Conservation (phyloP, 2,329 filamentous ascomycete genomes). For the Calycina herbarum region DNA sequence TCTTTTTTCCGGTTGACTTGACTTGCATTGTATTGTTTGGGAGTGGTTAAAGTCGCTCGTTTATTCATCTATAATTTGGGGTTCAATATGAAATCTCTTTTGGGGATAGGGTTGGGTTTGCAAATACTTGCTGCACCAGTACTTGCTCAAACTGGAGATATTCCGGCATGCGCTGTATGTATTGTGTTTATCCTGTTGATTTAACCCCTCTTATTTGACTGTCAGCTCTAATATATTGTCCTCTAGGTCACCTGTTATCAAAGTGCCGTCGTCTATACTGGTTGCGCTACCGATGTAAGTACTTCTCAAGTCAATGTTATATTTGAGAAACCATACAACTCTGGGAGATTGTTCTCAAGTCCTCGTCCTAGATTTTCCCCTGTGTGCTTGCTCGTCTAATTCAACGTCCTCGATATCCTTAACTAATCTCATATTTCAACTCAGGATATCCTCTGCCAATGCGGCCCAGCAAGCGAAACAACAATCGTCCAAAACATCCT, state of each 20-base stretch:
- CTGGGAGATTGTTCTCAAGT: too few relatives aligned
- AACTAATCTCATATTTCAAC: neutral
- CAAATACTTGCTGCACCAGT: neutral
- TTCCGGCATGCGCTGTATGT: neutral
- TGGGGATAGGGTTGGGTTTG: neutral
- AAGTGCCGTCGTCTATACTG: neutral
- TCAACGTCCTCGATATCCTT: too few relatives aligned
- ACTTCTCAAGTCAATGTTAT: neutral
- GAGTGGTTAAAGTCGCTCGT: neutral
- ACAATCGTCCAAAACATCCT: constrained; percentile 6
- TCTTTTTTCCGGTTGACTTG: neutral
- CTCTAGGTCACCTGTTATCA: neutral
- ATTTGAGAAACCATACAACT: too few relatives aligned
- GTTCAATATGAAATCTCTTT: neutral
- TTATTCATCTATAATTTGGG: neutral
- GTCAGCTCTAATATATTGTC: neutral
- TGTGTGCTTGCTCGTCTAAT: too few relatives aligned
- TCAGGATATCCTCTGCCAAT: constrained; percentile 8
- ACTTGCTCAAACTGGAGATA: neutral
- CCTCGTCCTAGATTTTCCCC: too few relatives aligned
- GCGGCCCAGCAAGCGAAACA: constrained; percentile 8
- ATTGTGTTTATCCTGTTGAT: neutral
- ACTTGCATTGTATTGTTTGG: too few relatives aligned
- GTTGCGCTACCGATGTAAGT: neutral
- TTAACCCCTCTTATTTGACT: neutral